Evolutionary conservation across 352 stramenopile genomes (phyloP).

Genomic region (Globisporangium cederbergense): DNA sequence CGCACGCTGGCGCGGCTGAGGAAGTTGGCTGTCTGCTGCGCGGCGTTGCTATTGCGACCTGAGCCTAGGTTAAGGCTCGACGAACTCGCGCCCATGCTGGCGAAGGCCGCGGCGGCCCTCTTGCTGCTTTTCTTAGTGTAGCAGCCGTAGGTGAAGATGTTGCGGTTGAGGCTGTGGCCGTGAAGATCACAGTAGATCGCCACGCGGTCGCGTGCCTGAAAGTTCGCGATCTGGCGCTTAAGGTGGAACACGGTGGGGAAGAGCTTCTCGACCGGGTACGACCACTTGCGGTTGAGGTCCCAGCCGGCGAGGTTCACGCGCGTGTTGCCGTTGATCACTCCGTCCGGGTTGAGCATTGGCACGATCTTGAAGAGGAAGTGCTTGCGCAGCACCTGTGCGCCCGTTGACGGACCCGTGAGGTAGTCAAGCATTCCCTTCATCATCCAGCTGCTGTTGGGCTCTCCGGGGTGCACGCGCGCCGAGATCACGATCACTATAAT

Average conservation of each 20-base stretch:
- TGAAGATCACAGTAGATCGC: constrained; percentile 84
- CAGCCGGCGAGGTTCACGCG: constrained; percentile 82
- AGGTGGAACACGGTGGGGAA: constrained; percentile 81
- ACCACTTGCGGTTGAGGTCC: constrained; percentile 84
- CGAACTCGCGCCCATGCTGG: background rate
- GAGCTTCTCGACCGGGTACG: constrained; percentile 68
- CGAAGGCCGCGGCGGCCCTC: constrained; percentile 3
- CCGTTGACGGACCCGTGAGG: constrained; percentile 61
- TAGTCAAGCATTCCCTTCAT: constrained; percentile 93
- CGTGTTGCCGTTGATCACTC: constrained; percentile 91
- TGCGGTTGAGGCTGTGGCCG: constrained; percentile 78
- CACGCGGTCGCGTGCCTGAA: constrained; percentile 56
- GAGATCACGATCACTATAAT: constrained; percentile 77
- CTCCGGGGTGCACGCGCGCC: constrained; percentile 85
- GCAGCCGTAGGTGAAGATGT: constrained; percentile 87
- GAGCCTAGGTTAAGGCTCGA: constrained; percentile 5
- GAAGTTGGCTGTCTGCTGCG: background rate
- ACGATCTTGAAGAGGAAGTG: constrained; percentile 90
- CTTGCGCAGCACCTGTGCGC: constrained; percentile 60
- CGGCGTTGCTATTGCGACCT: background rate
- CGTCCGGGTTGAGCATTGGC: constrained; percentile 92
- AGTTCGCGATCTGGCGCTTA: constrained; percentile 63
- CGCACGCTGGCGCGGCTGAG: constrained; percentile 22
- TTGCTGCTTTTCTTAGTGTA: constrained; percentile 40
- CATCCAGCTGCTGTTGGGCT: constrained; percentile 89